Conservation (phyloP, 2,329 filamentous ascomycete species). For the Fusarium piperis region DNA sequence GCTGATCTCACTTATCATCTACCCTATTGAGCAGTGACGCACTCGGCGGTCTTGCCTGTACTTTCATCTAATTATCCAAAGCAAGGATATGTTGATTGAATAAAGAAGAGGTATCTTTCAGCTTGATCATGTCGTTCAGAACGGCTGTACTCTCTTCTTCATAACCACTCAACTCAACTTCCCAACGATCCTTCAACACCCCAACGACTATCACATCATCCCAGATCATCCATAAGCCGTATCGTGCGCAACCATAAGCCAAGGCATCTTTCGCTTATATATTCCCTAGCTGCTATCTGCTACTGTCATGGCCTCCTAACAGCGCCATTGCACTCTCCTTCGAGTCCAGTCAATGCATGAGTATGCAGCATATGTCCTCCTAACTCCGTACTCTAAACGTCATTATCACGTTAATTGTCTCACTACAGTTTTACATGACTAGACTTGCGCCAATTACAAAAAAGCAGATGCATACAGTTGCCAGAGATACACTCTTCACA, state of each 20-base stretch:
- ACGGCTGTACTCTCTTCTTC: neutral
- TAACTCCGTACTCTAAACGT: neutral
- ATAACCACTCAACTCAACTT: neutral
- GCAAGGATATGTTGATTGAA: neutral
- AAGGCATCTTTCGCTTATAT: too few relatives aligned
- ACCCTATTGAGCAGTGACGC: neutral
- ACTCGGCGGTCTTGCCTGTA: neutral
- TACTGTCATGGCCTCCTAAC: neutral
- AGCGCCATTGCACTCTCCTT: neutral
- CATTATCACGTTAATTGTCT: neutral
- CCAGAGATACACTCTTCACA: neutral
- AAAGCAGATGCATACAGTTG: neutral
- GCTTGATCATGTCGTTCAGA: neutral
- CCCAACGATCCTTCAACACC: neutral
- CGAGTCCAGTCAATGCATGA: neutral
- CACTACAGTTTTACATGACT: neutral
- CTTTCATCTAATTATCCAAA: neutral
- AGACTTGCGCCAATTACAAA: neutral
- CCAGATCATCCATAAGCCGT: neutral
- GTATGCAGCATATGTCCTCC: neutral
- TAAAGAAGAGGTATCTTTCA: neutral
- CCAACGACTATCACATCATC: neutral
- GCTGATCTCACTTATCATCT: neutral
- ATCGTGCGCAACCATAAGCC: neutral
- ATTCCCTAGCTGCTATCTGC: neutral